Evolutionary conservation across 768 basidiomycete species (phyloP).

Genomic region (Kwoniella sp.): DNA sequence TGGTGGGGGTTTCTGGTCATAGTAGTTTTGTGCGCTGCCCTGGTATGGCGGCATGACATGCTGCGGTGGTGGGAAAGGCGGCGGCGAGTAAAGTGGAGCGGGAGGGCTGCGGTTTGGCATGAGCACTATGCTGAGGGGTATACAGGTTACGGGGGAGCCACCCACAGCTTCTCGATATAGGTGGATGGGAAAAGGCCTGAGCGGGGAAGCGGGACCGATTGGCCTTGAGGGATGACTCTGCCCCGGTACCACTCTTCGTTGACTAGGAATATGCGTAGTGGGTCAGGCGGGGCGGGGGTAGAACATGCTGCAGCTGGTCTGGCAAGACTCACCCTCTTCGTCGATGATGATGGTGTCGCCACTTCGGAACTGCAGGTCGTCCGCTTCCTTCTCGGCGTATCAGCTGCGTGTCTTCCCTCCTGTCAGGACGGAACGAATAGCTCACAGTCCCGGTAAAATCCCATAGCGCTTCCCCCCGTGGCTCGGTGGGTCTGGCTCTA

Average conservation of each 20-base stretch:
- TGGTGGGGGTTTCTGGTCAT: slow-evolving; percentile 17
- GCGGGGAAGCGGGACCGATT: slow-evolving; percentile 25
- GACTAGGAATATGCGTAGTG: slow-evolving; percentile 59
- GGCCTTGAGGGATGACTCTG: slow-evolving; percentile 57
- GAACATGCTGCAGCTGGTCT: not conserved
- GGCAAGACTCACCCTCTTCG: slow-evolving; percentile 54
- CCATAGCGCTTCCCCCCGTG: slow-evolving; percentile 32
- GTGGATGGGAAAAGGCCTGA: slow-evolving; percentile 40
- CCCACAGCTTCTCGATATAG: slow-evolving; percentile 42
- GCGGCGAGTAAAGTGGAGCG: slow-evolving; percentile 14
- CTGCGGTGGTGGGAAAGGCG: slow-evolving; percentile 1
- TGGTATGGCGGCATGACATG: slow-evolving; percentile 29
- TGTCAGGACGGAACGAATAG: not conserved
- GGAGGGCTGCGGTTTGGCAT: slow-evolving; percentile 10
- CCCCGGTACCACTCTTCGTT: slow-evolving; percentile 58
- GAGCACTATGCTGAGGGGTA: not conserved
- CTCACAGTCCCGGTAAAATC: slow-evolving; percentile 41
- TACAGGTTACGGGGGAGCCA: not conserved
- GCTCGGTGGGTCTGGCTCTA: slow-evolving; percentile 15
- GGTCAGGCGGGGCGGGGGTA: too few species aligned
- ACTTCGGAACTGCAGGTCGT: slow-evolving; percentile 67
- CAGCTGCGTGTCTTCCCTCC: slow-evolving; percentile 1
- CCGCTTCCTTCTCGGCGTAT: slow-evolving; percentile 59
- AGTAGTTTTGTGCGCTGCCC: slow-evolving; percentile 4
- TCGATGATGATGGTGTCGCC: slow-evolving; percentile 73